Percentiles rank a stretch among this genome's conserved stretches.
phyloP scores from a whole-genome alignment of 768 basidiomycete species.

The Podaxis sp. region DNA sequence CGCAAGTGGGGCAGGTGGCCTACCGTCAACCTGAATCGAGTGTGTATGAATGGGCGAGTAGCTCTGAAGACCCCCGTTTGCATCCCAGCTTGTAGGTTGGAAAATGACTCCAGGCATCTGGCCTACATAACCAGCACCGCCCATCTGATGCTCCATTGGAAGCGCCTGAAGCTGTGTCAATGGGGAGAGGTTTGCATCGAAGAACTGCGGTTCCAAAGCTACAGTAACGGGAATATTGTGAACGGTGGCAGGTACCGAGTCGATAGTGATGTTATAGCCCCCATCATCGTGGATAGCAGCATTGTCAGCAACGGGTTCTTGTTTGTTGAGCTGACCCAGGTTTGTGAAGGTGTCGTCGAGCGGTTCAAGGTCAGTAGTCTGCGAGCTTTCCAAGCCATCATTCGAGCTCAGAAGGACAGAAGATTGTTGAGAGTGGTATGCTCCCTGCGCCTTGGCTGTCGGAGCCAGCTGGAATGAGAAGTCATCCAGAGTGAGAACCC shows the following conservation, averaged over 20 bases:
- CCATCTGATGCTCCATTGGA: not conserved
- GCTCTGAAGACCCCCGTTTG: not conserved
- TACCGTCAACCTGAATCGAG: not conserved
- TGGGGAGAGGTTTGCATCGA: not conserved
- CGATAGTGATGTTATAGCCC: not conserved
- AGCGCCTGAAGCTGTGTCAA: not conserved
- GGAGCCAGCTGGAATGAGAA: not conserved
- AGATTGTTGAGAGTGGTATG: not conserved
- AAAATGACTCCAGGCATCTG: not conserved
- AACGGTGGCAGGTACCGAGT: not conserved
- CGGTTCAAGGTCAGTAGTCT: not conserved
- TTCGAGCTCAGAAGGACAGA: not conserved
- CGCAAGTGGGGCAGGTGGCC: not conserved
- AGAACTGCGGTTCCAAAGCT: not conserved
- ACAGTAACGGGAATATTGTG: not conserved
- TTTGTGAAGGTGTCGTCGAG: not conserved
- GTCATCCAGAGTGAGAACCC: not conserved
- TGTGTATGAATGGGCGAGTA: not conserved
- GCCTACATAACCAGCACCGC: not conserved
- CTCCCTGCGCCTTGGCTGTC: not conserved
- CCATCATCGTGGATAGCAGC: not conserved
- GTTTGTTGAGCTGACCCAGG: not conserved
- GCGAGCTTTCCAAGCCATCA: not conserved
- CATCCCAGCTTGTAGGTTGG: not conserved
- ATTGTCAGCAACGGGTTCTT: not conserved